Evolutionary conservation across 306 rosid species (phyloP).

Genomic region (Dalbergia cochinchinensis): DNA sequence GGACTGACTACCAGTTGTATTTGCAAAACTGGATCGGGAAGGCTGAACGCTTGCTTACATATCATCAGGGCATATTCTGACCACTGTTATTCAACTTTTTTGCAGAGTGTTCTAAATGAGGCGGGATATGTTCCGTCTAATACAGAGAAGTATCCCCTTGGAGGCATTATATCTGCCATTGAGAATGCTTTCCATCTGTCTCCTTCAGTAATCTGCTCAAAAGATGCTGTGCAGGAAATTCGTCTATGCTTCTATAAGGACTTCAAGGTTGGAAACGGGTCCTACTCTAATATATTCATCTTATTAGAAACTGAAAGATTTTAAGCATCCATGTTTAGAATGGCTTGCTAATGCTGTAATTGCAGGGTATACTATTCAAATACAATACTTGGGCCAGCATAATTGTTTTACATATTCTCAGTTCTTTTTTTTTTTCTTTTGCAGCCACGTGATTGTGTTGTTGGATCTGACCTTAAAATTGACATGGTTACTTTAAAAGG

Average conservation of each 20-base stretch:
- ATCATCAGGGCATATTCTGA: conserved; percentile 34
- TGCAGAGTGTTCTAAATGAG: conserved; percentile 75
- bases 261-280: conserved; percentile 66
- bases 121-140: conserved; percentile 92
- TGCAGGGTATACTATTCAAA: conserved; percentile 27
- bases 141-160: conserved; percentile 88
- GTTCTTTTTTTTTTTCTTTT: conserved; percentile 26
- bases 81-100: conserved; percentile 33
- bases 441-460: conserved; percentile 89
- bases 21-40: conserved; percentile 40
- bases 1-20: conserved; percentile 31
- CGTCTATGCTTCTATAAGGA: conserved; percentile 88
- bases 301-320: conserved; percentile 26
- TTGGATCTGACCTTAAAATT: conserved; percentile 50
- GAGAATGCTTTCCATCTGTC: conserved; percentile 87
- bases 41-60: conserved; percentile 22
- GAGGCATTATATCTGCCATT: conserved; percentile 89
- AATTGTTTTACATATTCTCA: conserved; percentile 1
- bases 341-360: conserved; percentile 13
- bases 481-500: conserved; percentile 55
- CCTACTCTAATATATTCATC: conserved; percentile 24
- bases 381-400: background rate
- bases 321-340: conserved; percentile 10
- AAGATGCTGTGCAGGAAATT: conserved; percentile 78
- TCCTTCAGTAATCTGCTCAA: conserved; percentile 72